phyloP scores from a whole-genome alignment of 75 land plant genomes.

The Pinus taeda region DNA sequence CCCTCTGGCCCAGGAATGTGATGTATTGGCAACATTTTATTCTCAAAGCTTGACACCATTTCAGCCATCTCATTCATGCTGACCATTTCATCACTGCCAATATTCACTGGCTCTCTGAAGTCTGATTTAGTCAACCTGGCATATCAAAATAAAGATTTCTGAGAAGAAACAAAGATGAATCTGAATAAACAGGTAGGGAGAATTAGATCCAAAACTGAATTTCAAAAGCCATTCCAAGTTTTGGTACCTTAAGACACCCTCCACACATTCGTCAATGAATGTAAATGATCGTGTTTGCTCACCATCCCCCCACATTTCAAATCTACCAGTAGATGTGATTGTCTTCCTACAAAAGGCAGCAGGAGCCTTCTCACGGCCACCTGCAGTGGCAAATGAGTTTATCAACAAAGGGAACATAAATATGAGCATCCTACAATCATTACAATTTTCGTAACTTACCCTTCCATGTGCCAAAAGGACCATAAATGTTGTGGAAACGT shows the following conservation, averaged over 20 bases:
- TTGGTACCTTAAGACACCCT: slow-evolving; percentile 87
- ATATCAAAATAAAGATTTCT: neutral
- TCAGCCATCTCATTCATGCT: slow-evolving; percentile 99
- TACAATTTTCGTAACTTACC: slow-evolving; percentile 35
- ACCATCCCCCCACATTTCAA: slow-evolving; percentile 99
- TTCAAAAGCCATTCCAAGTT: neutral
- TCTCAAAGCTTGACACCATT: slow-evolving; percentile 82
- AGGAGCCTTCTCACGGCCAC: slow-evolving; percentile 97
- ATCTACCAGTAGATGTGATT: slow-evolving; percentile 67
- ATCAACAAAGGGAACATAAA: slow-evolving; percentile 13
- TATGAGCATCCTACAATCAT: neutral
- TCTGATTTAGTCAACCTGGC: slow-evolving; percentile 93
- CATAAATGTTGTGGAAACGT: slow-evolving; percentile 92
- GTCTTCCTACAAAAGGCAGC: slow-evolving; percentile 98
- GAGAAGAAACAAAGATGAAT: too few relatives aligned
- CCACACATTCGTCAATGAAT: slow-evolving; percentile 98
- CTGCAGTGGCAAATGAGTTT: slow-evolving; percentile 33
- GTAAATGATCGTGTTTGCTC: slow-evolving; percentile 93
- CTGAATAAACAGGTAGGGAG: neutral
- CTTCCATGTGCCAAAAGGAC: slow-evolving; percentile 95
- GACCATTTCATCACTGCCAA: slow-evolving; percentile 98
- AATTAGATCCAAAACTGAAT: neutral
- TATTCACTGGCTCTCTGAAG: slow-evolving; percentile 93
- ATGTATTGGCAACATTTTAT: slow-evolving; percentile 85
- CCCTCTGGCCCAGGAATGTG: slow-evolving; percentile 98